Base-by-base conservation (phyloP, 2,329 filamentous ascomycete species). In the Pseudogymnoascus verrucosus region DNA sequence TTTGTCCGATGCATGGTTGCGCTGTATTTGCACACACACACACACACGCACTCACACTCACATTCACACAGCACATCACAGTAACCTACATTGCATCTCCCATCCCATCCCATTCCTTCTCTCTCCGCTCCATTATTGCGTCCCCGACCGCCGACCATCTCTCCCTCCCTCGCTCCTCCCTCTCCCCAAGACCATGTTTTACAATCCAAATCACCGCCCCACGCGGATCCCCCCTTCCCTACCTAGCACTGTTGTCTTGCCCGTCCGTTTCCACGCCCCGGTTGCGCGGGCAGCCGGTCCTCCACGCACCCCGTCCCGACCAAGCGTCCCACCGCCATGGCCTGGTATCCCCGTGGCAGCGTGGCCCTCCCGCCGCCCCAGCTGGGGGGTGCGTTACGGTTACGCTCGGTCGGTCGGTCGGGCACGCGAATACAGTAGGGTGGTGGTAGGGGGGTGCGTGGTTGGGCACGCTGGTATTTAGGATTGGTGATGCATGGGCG, bases 401-500 rank as follows among this genome's bases (percentile, higher is more conserved):
- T 23, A 23, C 42, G 39, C 7, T 37, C 19, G 40, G n/a, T 57
- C 42, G n/a, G 0, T 37, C 19, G 40, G 47, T 57, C 26, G 26
- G 47, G 47, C 47, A 19, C 47, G 47, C 26, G 47, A 34, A 34
- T 57, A 34, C 47, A 19, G 47, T 54, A 54, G 47, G 47, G 42
- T 11, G 4, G 31, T 23, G 31, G 31, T 39, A 39, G 37, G 37
- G 37, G 23, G 14, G 44, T 51, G 44, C 21, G 40, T 40, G 47
- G 47, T 57, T 57, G 47, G 47, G 47, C 47, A 57, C 47, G 47
- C 47, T 26, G 47, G 47, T 57, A 57, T 57, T 34, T 34, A 26
- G 2, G 47, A 19, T 31, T 14, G 42, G 23, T 47, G 21, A 2
- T 47, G 42, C 42, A 47, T n/a, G 21, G 19, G 42, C 16, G 21